Base-by-base conservation (phyloP, 2,329 filamentous ascomycete genomes). In the Xylariomycetidae sp. region DNA sequence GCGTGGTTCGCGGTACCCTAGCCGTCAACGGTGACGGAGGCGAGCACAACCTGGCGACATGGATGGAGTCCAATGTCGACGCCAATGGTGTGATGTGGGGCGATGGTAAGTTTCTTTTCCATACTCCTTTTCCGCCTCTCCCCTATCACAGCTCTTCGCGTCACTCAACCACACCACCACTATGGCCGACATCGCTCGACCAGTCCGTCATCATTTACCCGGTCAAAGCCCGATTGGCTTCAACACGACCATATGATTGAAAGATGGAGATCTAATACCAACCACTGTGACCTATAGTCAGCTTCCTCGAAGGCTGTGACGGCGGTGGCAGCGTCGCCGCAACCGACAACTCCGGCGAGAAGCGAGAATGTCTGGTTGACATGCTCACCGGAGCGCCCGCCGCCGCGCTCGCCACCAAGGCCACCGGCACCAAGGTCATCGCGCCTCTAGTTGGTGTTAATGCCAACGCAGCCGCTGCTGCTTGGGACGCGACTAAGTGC, bases 261-360 rank as follows among this genome's bases (percentile, higher is more conserved):
- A n/a, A n/a, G n/a, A n/a, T n/a, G n/a, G n/a, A n/a, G n/a, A n/a
- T n/a, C n/a, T n/a, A n/a, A n/a, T n/a, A n/a, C n/a, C n/a, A n/a
- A n/a, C n/a, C n/a, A n/a, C n/a, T n/a, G n/a, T n/a, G n/a, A n/a
- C n/a, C n/a, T n/a, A n/a, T n/a, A n/a, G 36, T 53, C 16, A 47
- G 43, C 10, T 48, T 53, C 24, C 45, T 50, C 6, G 38, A 51
- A 28, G 49, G 49, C 15, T 50, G 43, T 25, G 49, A 51, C 31
- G 49, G 49, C 1, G 48, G 42, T 2, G 49, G 42, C 4, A 25
- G 42, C n/a, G 25, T 51, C 9, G 26, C 34, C 3, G 31, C 44
- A 6, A 46, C 44, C 5, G 47, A 51, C 22, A 44, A 40, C 20
- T 44, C 43, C 13, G 35, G 36, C 6, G 29, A 39, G 9, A 28